Conservation (phyloP, 495 filamentous ascomycete species). For the Massariosphaeria phaeospora region DNA sequence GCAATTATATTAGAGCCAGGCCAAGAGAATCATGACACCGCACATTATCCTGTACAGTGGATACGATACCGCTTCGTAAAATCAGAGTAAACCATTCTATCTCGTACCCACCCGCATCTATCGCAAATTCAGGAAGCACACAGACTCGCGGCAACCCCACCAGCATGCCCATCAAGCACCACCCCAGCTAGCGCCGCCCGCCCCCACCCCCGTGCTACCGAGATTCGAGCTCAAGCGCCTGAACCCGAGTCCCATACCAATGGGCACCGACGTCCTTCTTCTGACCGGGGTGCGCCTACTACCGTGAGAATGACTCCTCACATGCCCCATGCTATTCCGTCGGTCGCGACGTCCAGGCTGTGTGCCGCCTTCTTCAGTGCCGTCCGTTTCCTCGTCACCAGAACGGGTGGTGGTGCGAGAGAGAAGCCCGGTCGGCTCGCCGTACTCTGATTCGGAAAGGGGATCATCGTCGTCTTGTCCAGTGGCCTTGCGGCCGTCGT, state of each 20-base stretch:
- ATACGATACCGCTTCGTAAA: too few species aligned
- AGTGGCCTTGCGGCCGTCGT: background rate
- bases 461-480: constrained; percentile 14
- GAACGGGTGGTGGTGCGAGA: constrained; percentile 21
- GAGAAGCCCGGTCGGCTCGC: constrained; percentile 27
- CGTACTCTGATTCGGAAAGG: constrained; percentile 28
- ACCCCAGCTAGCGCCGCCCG: constrained; percentile 26
- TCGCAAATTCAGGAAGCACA: too few species aligned
- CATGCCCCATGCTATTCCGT: constrained; percentile 1
- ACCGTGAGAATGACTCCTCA: constrained; percentile 6
- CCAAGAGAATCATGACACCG: too few species aligned
- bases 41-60: too few species aligned
- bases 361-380: constrained; percentile 51
- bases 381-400: constrained; percentile 58
- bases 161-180: too few species aligned
- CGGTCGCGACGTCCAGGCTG: background rate
- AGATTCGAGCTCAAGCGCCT: constrained; percentile 32
- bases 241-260: constrained; percentile 34
- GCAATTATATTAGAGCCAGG: too few species aligned
- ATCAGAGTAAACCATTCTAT: too few species aligned
- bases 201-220: constrained; percentile 24
- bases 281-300: constrained; percentile 7
- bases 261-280: constrained; percentile 26
- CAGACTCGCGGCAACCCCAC: too few species aligned
- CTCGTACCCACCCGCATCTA: too few species aligned